phyloP scores from a whole-genome alignment of 352 stramenopile genomes.

The Elongisporangium anandrum region DNA sequence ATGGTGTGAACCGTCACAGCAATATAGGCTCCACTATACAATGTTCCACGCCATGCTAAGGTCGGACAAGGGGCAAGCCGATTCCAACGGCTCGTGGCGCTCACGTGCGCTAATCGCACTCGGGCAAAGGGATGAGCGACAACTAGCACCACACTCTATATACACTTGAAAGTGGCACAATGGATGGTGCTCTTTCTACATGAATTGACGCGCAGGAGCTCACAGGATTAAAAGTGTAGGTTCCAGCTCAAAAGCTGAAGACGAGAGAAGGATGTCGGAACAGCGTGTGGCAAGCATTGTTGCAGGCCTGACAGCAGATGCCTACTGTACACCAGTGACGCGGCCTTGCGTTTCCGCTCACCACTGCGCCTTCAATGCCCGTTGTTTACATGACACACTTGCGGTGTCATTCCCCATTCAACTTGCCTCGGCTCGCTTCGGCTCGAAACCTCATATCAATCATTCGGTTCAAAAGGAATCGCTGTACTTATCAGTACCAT shows the following conservation, averaged over 20 bases:
- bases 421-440: background rate
- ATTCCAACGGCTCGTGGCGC: no score
- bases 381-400: background rate
- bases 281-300: background rate
- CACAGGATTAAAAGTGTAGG: background rate
- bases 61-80: no score
- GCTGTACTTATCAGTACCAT: background rate
- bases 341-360: background rate
- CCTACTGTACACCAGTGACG: background rate
- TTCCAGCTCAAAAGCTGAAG: background rate
- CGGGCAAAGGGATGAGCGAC: background rate
- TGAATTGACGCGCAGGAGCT: background rate
- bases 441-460: no score
- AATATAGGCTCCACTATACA: no score
- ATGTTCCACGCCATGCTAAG: no score
- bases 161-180: background rate
- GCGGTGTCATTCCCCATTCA: background rate
- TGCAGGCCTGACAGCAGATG: background rate
- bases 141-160: background rate
- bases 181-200: background rate
- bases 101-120: background rate
- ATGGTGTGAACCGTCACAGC: no score
- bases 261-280: background rate
- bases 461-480: background rate
- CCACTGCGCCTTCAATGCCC: background rate